These are phyloP conservation scores for Monosporascus cannonballus DNA, from an alignment of 2,329 filamentous ascomycete species.

Conservation along the genomic window DNA sequence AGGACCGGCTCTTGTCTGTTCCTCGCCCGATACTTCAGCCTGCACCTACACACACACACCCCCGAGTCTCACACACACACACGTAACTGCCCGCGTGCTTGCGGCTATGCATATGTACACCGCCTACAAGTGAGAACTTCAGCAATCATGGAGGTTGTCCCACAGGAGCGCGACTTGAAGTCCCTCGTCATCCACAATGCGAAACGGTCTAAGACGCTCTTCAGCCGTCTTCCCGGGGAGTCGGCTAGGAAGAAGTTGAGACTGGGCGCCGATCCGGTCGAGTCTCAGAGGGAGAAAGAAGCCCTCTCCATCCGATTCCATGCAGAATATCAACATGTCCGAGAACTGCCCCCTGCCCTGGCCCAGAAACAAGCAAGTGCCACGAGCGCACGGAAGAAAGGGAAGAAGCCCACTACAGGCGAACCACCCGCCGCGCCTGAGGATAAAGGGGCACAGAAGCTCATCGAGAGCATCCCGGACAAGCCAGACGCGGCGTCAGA, in stretches of 20 bases:
- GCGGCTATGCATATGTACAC: too few relatives aligned
- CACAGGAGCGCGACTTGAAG: slow-evolving; percentile 18
- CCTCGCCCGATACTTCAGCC: too few relatives aligned
- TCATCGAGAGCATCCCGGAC: slow-evolving; percentile 58
- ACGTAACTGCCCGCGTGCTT: too few relatives aligned
- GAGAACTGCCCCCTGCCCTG: slow-evolving; percentile 22
- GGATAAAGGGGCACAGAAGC: slow-evolving; percentile 50
- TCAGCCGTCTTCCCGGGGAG: slow-evolving; percentile 14
- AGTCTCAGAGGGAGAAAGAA: slow-evolving; percentile 22
- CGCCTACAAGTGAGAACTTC: background rate
- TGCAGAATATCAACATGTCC: slow-evolving; percentile 25
- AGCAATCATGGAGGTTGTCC: slow-evolving; percentile 16
- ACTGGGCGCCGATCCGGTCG: slow-evolving; percentile 16
- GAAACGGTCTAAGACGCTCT: slow-evolving; percentile 23
- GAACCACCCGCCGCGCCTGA: slow-evolving; percentile 23
- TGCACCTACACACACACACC: too few relatives aligned
- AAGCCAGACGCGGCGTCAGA: slow-evolving; percentile 31
- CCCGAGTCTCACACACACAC: too few relatives aligned
- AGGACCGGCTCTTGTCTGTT: too few relatives aligned
- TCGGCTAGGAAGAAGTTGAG: slow-evolving; percentile 22
- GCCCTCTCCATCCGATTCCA: slow-evolving; percentile 25
- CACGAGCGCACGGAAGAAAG: slow-evolving; percentile 20
- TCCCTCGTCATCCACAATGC: slow-evolving; percentile 23
- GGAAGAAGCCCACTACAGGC: slow-evolving; percentile 16
- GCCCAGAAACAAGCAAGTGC: slow-evolving; percentile 32